Evolutionary conservation across 257 asterid genomes (phyloP).

Genomic region (Solanum verrucosum): DNA sequence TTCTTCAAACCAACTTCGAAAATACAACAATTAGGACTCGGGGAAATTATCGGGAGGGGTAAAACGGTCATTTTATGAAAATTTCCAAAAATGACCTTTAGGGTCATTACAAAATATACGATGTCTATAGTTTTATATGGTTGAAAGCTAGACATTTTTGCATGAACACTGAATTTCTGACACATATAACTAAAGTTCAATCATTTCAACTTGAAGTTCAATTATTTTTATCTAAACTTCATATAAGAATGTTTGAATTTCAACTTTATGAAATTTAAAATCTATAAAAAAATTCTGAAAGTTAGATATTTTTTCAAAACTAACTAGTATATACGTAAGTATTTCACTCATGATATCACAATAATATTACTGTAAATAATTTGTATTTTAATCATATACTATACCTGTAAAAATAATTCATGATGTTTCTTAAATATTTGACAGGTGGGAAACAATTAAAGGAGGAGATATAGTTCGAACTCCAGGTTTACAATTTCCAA

Average conservation of each 20-base stretch:
- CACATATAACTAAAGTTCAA: not conserved
- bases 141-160: not conserved
- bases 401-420: not conserved
- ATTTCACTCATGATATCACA: not conserved
- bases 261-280: not conserved
- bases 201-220: not conserved
- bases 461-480: constrained; percentile 70
- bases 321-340: too few species aligned
- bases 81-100: too few species aligned
- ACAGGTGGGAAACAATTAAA: constrained; percentile 25
- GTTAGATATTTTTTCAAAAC: too few species aligned
- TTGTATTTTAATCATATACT: not conserved
- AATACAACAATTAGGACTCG: too few species aligned
- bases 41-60: too few species aligned
- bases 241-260: not conserved
- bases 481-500: constrained; percentile 84
- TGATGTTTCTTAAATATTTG: not conserved
- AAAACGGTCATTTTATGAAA: too few species aligned
- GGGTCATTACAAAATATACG: too few species aligned
- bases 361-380: not conserved
- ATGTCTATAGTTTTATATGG: too few species aligned
- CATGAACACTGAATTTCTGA: not conserved
- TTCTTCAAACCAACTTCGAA: too few species aligned
- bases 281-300: too few species aligned
- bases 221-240: too few species aligned